Evolutionary conservation across 768 basidiomycete species (phyloP), one percentile per base, ranked within the genome.

Genomic region (Chiua virens): DNA sequence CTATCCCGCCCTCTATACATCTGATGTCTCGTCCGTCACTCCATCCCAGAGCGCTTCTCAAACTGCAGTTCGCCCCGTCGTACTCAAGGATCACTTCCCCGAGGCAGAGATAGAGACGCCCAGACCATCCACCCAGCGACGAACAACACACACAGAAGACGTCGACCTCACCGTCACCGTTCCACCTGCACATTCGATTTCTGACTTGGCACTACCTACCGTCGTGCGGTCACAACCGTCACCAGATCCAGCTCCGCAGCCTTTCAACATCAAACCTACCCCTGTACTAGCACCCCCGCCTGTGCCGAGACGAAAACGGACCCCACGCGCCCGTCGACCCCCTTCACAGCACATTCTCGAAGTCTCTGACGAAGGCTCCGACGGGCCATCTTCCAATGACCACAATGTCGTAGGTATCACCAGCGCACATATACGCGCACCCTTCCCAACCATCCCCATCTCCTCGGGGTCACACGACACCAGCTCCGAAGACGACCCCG

Each of bases 21-120:
- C 83, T 47, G 81, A 84, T 63, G 63, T 78, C 14, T 82, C 81
- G n/a, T 87, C 86, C 2, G 71, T 88, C 54, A 79, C 82, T 0
- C 87, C 86, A n/a, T 89, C 87, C 7, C 87, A 88, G 55, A 87
- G 86, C 3, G 85, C 85, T 3, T 89, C 87, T 17, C 85, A 89
- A 67, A 60, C 43, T 0, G 61, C 53, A n/a, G 39, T 46, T 7
- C 50, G 22, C 56, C 74, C 49, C 40, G 36, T 37, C 14, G 4
- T 45, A 7, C 28, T 46, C 8, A 66, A 54, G 39, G 52, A 54
- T 4, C 34, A 34, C 3, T 3, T 30, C 3, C 11, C 30, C 20
- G 18, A 18, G 6, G 28, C 17, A 17, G 21, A 45, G 37, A 10
- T 13, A 17, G 28, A 30, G 10, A 30, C 28, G 8, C 28, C 28